Conservation (phyloP, 2,329 filamentous ascomycete species). For the Trichoderma citrinoviride region DNA sequence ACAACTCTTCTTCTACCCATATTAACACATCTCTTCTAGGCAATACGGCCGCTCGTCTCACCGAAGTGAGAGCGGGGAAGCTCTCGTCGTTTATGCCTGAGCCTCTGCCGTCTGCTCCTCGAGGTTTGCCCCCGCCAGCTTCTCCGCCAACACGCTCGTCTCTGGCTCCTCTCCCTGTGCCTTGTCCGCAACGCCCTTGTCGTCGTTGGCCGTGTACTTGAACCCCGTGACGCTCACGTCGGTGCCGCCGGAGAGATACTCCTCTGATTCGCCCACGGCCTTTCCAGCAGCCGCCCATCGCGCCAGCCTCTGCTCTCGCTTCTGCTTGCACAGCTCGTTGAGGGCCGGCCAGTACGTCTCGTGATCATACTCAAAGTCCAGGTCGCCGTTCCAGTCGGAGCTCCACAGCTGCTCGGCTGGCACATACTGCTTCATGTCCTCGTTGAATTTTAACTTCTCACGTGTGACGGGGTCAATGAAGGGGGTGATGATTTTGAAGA, state of each 20-base stretch:
- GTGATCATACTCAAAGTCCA: conserved; percentile 92
- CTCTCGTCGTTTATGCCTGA: neutral
- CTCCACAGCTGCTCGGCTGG: conserved; percentile 80
- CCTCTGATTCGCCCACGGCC: conserved; percentile 80
- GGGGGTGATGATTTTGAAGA: conserved; percentile 93
- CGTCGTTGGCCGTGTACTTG: conserved; percentile 28
- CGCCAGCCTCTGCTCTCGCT: conserved; percentile 58
- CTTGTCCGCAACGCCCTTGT: conserved; percentile 25
- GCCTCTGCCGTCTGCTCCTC: conserved; percentile 18
- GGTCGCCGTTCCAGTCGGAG: conserved; percentile 68
- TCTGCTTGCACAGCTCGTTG: conserved; percentile 65
- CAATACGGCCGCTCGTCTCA: neutral
- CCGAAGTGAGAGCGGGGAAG: neutral
- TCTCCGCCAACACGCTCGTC: conserved; percentile 22
- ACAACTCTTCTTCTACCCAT: neutral
- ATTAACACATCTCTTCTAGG: neutral
- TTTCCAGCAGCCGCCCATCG: conserved; percentile 81
- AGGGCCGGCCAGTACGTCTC: conserved; percentile 84
- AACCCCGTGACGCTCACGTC: conserved; percentile 37
- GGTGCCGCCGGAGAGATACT: conserved; percentile 70
- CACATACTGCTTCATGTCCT: conserved; percentile 80
- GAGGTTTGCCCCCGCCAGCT: conserved; percentile 21
- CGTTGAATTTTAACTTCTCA: conserved; percentile 97
- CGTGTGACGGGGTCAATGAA: conserved; percentile 95
- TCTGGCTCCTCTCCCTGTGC: conserved; percentile 20